Percentiles rank a stretch among this genome's conserved stretches.
phyloP scores from a whole-genome alignment of 805 yeast species.

The Teunomyces pallodes region DNA sequence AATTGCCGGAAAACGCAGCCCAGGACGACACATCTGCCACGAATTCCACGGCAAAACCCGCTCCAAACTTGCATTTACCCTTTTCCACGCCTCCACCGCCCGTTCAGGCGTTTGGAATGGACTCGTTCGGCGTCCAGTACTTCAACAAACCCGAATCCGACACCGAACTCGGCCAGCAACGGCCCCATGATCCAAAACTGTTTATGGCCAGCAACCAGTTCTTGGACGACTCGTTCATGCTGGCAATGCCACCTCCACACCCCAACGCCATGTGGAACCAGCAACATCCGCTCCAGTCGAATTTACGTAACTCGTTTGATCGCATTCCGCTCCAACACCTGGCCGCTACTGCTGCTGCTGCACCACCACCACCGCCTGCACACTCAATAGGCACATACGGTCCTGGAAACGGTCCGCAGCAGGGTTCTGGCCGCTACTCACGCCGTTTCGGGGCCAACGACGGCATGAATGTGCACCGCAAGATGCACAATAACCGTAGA shows the following conservation, averaged over 20 bases:
- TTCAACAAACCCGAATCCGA: background rate
- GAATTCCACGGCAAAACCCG: constrained; percentile 2
- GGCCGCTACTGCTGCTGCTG: background rate
- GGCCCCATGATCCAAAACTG: background rate
- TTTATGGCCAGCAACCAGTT: background rate
- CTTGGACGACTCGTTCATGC: constrained; percentile 1
- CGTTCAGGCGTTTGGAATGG: constrained; percentile 7
- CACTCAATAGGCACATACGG: background rate
- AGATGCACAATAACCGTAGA: constrained; percentile 34
- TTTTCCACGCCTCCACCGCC: constrained; percentile 25
- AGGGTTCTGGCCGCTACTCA: background rate
- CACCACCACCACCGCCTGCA: background rate
- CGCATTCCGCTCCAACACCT: background rate
- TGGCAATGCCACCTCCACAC: constrained; percentile 3
- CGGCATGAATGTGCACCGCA: constrained; percentile 43
- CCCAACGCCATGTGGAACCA: constrained; percentile 15
- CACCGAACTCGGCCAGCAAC: constrained; percentile 2
- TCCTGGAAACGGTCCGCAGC: background rate
- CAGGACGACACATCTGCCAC: constrained; percentile 7
- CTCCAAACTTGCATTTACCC: constrained; percentile 16
- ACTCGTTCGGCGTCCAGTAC: background rate
- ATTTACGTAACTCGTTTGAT: constrained; percentile 4
- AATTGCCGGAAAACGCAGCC: constrained; percentile 14
- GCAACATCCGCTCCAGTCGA: constrained; percentile 3
- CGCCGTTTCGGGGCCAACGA: constrained; percentile 11